Percentiles rank a stretch among this genome's conserved stretches.
phyloP scores from a whole-genome alignment of 345 rosid genomes.

The Eucalyptus leucophloia region DNA sequence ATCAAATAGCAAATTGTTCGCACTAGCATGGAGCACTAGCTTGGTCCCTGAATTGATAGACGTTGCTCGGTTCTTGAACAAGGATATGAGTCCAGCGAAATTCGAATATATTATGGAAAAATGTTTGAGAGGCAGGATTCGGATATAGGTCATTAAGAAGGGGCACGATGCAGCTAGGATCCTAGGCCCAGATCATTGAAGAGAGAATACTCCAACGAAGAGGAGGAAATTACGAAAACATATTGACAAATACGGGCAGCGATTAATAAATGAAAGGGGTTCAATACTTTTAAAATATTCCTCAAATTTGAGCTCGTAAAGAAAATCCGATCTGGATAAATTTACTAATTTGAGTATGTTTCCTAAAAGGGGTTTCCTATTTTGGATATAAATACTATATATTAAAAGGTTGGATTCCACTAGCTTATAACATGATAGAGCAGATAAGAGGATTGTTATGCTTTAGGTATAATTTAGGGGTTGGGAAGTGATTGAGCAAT shows the following conservation, averaged over 20 bases:
- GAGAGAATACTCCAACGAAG: not conserved
- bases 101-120: not conserved
- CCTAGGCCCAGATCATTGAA: not conserved
- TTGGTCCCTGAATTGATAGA: not conserved
- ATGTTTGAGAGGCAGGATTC: not conserved
- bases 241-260: not conserved
- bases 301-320: not conserved
- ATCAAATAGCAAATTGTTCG: not conserved
- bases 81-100: not conserved
- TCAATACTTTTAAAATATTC: not conserved
- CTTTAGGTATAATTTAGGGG: not conserved
- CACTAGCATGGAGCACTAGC: not conserved
- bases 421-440: not conserved
- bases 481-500: not conserved
- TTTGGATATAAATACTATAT: not conserved
- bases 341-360: not conserved
- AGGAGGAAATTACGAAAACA: not conserved
- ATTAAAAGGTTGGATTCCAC: not conserved
- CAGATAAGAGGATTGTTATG: not conserved
- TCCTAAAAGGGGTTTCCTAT: not conserved
- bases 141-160: not conserved
- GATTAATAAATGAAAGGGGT: not conserved
- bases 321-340: not conserved
- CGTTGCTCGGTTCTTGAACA: not conserved
- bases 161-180: not conserved